A percentile compares a stretch with the other conserved stretches of the same genome.
These are phyloP conservation scores for Anaeromyces robustus DNA, from an alignment of 192 early-diverging fungal species.

Conservation along the genomic window DNA sequence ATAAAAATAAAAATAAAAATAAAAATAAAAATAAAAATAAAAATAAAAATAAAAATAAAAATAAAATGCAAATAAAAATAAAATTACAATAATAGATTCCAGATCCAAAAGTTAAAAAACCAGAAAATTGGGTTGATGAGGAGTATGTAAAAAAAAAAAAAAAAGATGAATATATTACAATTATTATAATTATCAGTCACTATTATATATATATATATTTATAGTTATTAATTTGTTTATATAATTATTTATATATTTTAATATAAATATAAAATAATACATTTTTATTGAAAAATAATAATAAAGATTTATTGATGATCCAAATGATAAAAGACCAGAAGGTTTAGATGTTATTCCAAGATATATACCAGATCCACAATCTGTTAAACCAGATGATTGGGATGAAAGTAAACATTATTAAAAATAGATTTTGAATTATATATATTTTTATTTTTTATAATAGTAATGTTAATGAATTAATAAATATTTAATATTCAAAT, in stretches of 20 bases:
- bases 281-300: not conserved
- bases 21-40: too few relatives aligned
- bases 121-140: not conserved
- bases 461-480: too few relatives aligned
- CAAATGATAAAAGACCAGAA: conserved; percentile 39
- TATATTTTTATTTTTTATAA: too few relatives aligned
- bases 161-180: too few relatives aligned
- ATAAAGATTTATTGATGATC: conserved; percentile 43
- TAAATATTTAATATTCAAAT: too few relatives aligned
- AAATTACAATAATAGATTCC: not conserved
- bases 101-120: conserved; percentile 21
- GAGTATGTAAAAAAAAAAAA: not conserved
- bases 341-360: not conserved
- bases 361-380: not conserved
- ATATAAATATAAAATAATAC: too few relatives aligned
- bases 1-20: too few relatives aligned
- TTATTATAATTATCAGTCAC: too few relatives aligned
- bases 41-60: not conserved
- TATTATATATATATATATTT: too few relatives aligned
- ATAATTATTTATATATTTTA: too few relatives aligned
- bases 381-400: not conserved
- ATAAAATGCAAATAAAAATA: not conserved
- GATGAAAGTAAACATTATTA: not conserved
- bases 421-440: too few relatives aligned
- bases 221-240: too few relatives aligned